Percentiles rank a stretch among this genome's conserved stretches.
Evolutionary conservation across 352 stramenopile genomes (phyloP).

Genomic region (Phytophthora uliginosa): DNA sequence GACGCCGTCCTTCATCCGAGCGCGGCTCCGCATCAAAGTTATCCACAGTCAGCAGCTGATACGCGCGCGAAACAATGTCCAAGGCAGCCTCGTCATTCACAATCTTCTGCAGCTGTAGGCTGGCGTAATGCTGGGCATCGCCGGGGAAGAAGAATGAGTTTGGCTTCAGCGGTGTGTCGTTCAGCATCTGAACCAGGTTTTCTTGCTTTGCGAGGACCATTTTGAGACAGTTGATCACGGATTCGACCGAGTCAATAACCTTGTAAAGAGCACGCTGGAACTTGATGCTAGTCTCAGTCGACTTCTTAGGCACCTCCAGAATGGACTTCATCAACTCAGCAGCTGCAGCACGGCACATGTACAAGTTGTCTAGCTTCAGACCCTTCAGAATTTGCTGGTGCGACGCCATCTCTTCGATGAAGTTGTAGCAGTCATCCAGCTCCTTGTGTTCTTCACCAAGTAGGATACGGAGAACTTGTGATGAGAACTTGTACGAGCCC

Average conservation of each 20-base stretch:
- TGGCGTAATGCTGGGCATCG: conserved; percentile 83
- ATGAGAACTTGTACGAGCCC: conserved; percentile 91
- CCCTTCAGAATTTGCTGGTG: conserved; percentile 83
- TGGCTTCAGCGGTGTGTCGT: conserved; percentile 84
- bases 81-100: conserved; percentile 84
- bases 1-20: conserved; percentile 83
- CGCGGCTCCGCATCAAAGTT: conserved; percentile 89
- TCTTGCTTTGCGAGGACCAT: conserved; percentile 87
- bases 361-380: conserved; percentile 80
- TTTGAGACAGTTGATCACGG: conserved; percentile 85
- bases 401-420: conserved; percentile 85
- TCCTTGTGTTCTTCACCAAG: conserved; percentile 89
- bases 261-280: conserved; percentile 87
- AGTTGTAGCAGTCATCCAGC: conserved; percentile 84
- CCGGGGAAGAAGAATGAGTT: conserved; percentile 92
- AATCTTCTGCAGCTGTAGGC: conserved; percentile 79
- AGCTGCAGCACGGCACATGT: conserved; percentile 68
- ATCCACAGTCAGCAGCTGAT: conserved; percentile 85
- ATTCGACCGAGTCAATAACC: conserved; percentile 86
- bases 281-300: conserved; percentile 82
- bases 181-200: conserved; percentile 84
- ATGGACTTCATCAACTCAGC: conserved; percentile 89
- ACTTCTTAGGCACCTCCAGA: conserved; percentile 82
- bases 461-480: conserved; percentile 79
- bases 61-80: conserved; percentile 86